Conservation (phyloP, 768 basidiomycete species). For the Trichaptum fuscoviolaceum region DNA sequence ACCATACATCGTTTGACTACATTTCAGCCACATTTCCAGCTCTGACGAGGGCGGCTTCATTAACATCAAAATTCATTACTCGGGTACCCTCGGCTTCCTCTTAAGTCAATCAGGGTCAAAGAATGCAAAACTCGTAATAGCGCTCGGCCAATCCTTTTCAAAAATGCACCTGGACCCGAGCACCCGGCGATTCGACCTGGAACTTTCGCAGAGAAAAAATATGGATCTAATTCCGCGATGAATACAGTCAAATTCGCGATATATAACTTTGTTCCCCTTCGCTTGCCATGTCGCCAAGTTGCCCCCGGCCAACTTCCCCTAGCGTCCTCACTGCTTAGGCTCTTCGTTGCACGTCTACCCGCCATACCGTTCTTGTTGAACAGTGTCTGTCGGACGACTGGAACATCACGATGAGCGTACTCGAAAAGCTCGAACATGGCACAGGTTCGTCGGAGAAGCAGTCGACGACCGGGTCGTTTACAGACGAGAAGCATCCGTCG, state of each 20-base stretch:
- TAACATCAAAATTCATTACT: background rate
- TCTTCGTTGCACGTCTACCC: background rate
- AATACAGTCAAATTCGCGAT: conserved; percentile 1
- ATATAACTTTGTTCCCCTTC: background rate
- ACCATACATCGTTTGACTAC: no score
- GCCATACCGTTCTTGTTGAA: background rate
- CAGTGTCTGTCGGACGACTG: background rate
- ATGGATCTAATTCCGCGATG: background rate
- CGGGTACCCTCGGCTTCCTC: background rate
- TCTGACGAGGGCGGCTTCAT: no score
- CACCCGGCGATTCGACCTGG: background rate
- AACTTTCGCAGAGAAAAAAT: background rate
- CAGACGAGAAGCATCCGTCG: background rate
- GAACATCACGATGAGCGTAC: background rate
- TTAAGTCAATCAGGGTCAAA: background rate
- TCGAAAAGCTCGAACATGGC: background rate
- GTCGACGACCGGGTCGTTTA: background rate
- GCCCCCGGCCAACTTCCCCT: background rate
- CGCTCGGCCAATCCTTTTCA: background rate
- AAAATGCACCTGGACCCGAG: background rate
- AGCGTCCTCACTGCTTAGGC: background rate
- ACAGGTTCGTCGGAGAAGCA: background rate
- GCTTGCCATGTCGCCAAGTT: background rate
- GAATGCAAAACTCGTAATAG: background rate
- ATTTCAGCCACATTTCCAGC: no score